A percentile compares a stretch with the other conserved stretches of the same genome.
These are phyloP conservation scores for Dendrostoma leiphaemia DNA, from an alignment of 2,329 filamentous ascomycete genomes.

Conservation along the genomic window DNA sequence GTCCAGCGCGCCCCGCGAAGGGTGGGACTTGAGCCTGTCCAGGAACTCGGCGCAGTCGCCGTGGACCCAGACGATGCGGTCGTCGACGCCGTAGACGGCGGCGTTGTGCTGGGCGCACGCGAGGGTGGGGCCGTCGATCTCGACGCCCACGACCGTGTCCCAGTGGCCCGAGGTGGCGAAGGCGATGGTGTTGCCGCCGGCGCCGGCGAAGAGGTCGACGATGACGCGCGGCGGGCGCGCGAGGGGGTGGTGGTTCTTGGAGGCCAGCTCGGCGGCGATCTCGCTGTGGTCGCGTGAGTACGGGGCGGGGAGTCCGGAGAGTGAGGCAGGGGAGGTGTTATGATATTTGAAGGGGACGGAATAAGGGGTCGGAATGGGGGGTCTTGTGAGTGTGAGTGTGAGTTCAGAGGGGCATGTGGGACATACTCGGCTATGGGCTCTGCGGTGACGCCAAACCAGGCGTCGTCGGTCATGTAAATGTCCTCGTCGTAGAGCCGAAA, in stretches of 20 bases:
- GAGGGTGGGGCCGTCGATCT: constrained; percentile 76
- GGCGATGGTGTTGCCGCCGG: constrained; percentile 92
- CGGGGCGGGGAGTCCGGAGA: background rate
- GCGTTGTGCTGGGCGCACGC: constrained; percentile 94
- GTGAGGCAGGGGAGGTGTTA: background rate
- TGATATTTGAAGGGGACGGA: constrained; percentile 5
- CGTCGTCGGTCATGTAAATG: constrained; percentile 85
- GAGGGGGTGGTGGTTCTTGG: constrained; percentile 47
- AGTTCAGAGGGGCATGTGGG: background rate
- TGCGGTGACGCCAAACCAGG: constrained; percentile 96
- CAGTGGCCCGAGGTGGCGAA: constrained; percentile 80
- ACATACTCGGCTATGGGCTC: constrained; percentile 82
- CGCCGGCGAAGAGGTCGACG: constrained; percentile 87
- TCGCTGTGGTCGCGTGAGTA: constrained; percentile 44
- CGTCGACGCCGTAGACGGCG: constrained; percentile 73
- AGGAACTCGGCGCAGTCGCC: constrained; percentile 83
- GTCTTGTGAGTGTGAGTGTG: background rate
- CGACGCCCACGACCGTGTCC: constrained; percentile 83
- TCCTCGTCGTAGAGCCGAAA: constrained; percentile 87
- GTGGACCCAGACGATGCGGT: constrained; percentile 78
- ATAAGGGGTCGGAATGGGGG: background rate
- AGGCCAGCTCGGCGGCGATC: constrained; percentile 71
- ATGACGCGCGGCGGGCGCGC: constrained; percentile 42
- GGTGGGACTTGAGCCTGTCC: constrained; percentile 29
- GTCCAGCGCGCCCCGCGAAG: constrained; percentile 25